phyloP scores from a whole-genome alignment of 768 basidiomycete genomes.

The Kwoniella mangroviensis region DNA sequence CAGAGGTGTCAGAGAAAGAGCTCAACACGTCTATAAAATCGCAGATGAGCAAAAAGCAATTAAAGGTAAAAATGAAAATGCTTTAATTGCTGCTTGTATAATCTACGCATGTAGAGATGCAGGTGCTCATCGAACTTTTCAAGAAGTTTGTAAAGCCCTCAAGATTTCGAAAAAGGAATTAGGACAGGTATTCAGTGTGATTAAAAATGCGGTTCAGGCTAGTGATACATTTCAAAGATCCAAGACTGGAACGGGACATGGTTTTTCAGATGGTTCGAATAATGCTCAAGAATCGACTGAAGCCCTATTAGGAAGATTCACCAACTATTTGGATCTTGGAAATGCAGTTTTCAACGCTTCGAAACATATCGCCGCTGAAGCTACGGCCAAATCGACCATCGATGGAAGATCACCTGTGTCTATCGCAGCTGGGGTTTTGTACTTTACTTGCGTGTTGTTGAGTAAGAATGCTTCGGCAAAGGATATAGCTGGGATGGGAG shows the following conservation, averaged over 20 bases:
- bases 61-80: constrained; percentile 86
- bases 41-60: constrained; percentile 86
- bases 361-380: constrained; percentile 54
- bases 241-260: not conserved
- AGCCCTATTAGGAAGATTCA: constrained; percentile 46
- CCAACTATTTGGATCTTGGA: constrained; percentile 52
- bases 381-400: constrained; percentile 60
- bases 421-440: constrained; percentile 97
- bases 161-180: constrained; percentile 93
- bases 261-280: constrained; percentile 22
- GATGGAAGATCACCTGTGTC: constrained; percentile 94
- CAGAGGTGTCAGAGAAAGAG: constrained; percentile 90
- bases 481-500: constrained; percentile 88
- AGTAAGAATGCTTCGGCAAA: constrained; percentile 74
- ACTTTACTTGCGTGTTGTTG: constrained; percentile 84
- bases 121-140: constrained; percentile 92
- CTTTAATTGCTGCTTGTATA: constrained; percentile 95
- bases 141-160: constrained; percentile 91
- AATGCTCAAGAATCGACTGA: constrained; percentile 37
- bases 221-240: constrained; percentile 58
- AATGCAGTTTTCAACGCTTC: constrained; percentile 53
- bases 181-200: constrained; percentile 88
- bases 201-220: constrained; percentile 75
- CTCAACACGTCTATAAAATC: constrained; percentile 95
- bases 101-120: constrained; percentile 96